Percentiles rank a stretch among this genome's conserved stretches.
phyloP scores from a whole-genome alignment of 768 basidiomycete genomes.

The Clitopilus hobsonii region DNA sequence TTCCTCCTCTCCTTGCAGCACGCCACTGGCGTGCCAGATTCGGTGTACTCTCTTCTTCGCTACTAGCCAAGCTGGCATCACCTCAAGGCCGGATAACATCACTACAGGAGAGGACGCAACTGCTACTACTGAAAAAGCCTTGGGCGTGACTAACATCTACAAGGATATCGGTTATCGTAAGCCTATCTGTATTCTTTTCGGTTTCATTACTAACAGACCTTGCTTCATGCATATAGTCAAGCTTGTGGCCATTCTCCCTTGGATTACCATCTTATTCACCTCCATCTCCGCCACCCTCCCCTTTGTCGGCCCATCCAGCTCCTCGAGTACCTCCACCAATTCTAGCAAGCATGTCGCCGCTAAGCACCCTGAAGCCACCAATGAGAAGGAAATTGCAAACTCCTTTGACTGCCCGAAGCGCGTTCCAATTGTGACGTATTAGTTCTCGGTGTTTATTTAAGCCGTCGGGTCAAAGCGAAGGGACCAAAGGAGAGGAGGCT shows the following conservation, averaged over 20 bases:
- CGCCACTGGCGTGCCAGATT: slow-evolving; percentile 34
- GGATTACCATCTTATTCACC: slow-evolving; percentile 43
- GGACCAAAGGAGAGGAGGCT: neutral
- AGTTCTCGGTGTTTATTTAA: too few relatives aligned
- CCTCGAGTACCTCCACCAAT: neutral
- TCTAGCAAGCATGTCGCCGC: neutral
- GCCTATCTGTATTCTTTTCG: slow-evolving; percentile 16
- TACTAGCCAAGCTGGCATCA: slow-evolving; percentile 37
- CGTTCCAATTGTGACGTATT: neutral
- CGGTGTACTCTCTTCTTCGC: slow-evolving; percentile 25
- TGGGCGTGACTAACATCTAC: slow-evolving; percentile 39
- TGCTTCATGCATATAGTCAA: slow-evolving; percentile 30
- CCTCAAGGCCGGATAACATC: slow-evolving; percentile 32
- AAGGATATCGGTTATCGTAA: slow-evolving; percentile 41
- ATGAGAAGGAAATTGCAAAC: neutral
- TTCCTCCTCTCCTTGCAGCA: slow-evolving; percentile 34
- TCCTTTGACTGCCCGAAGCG: neutral
- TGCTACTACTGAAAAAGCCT: slow-evolving; percentile 24
- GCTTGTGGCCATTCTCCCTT: slow-evolving; percentile 46
- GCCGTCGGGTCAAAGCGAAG: too few relatives aligned
- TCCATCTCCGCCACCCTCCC: slow-evolving; percentile 29
- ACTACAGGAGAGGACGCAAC: slow-evolving; percentile 32
- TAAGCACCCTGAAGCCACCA: neutral
- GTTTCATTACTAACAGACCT: neutral
- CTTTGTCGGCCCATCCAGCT: slow-evolving; percentile 16